Base-by-base conservation (phyloP, 805 yeast genomes). In the Candida maesae region DNA sequence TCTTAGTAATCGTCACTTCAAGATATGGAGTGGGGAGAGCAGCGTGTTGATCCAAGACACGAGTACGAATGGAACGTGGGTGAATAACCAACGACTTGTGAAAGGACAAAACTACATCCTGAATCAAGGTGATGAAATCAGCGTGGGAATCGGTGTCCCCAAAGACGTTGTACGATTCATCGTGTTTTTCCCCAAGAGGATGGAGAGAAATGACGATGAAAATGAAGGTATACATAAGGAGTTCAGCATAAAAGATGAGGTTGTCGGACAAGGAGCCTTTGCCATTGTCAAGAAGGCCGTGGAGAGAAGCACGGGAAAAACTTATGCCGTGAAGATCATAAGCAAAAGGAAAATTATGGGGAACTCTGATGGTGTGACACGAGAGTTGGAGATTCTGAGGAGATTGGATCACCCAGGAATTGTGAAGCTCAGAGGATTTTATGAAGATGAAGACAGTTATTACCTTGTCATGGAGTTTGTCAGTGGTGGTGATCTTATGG, bases 401-500 rank as follows among this genome's bases (percentile, higher is more conserved):
- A 73, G 81, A 51, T 64, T 93, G 36, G 74, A 86, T 52, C 96
- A 91, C 63, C 87, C 93, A 3, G 81, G 90, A 42, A 85, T 93
- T 23, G 97, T 90, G 12, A 70, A 78, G 35, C 68, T 93, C 38
- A 80, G 84, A 57, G 93, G 89, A 5, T 86, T 84, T 54, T 89
- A 80, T 58, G 96, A 90, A 58, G 97, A 91, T 58, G 66, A 70
- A 5, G 85, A 82, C 44, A 78, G 75, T 54, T 86, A 86, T 60
- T 91, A 87, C 60, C 68, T 93, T 48, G 91, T 93, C 7, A 91
- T 93, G 97, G 99, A 93, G 58, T 85, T 81, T 54, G 95, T 93
- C 20, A 82, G 95, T 2, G 97, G 97, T 13, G 99, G 99, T 19
- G 99, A 93, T 61, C 68, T 93, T 38, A 93, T 93, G 99, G 99